A percentile compares a stretch with the other conserved stretches of the same genome.
These are phyloP conservation scores for Lentinula sp. DNA, from an alignment of 768 basidiomycete species.

Conservation along the genomic window DNA sequence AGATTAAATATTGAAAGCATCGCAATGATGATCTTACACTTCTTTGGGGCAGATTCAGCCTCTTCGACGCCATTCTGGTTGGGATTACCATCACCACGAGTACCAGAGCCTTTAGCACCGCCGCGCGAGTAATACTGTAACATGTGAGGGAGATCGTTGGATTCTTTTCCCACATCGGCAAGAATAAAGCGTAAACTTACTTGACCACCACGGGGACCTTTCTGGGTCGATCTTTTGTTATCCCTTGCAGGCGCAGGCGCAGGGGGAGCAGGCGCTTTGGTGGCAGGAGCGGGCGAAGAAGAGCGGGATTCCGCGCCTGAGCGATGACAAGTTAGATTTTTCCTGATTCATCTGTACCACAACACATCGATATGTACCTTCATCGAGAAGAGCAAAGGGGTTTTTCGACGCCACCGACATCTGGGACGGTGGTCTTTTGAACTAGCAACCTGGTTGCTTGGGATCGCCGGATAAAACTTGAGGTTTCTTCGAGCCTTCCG, in stretches of 20 bases:
- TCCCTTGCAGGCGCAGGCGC: slow-evolving; percentile 22
- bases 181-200: neutral
- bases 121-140: slow-evolving; percentile 51
- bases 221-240: slow-evolving; percentile 24
- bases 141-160: neutral
- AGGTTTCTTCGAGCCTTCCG: neutral
- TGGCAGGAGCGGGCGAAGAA: slow-evolving; percentile 30
- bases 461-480: neutral
- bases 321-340: slow-evolving; percentile 11
- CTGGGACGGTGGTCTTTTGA: slow-evolving; percentile 34
- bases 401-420: slow-evolving; percentile 90
- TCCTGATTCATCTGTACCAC: neutral
- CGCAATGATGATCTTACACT: slow-evolving; percentile 24
- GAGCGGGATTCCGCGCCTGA: slow-evolving; percentile 39
- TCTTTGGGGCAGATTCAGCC: slow-evolving; percentile 17
- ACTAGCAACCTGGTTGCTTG: slow-evolving; percentile 1
- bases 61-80: slow-evolving; percentile 21
- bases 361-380: slow-evolving; percentile 33
- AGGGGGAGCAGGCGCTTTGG: slow-evolving; percentile 21
- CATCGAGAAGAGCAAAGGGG: slow-evolving; percentile 75
- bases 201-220: slow-evolving; percentile 25
- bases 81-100: slow-evolving; percentile 10
- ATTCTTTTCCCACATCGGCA: neutral
- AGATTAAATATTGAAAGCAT: neutral
- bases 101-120: slow-evolving; percentile 21